These are phyloP conservation scores for Candida nonsorbophila DNA, from an alignment of 805 yeast genomes.

Conservation along the genomic window DNA sequence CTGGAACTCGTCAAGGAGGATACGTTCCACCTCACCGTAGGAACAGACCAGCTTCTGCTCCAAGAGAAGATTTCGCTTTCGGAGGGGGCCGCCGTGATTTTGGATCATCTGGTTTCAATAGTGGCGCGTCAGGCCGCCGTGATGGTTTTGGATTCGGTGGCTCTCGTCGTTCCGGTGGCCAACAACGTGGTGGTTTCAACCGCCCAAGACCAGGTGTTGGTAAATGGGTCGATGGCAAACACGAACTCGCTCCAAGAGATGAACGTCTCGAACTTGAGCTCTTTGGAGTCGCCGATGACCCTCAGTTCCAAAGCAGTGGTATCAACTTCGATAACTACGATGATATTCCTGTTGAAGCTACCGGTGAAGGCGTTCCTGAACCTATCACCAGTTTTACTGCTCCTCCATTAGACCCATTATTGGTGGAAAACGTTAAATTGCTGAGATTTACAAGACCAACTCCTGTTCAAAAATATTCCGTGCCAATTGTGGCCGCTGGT, in stretches of 20 bases:
- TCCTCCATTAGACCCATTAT: constrained; percentile 85
- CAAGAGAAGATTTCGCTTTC: constrained; percentile 9
- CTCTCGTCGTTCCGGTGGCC: constrained; percentile 16
- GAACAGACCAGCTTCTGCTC: constrained; percentile 10
- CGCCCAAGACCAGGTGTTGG: constrained; percentile 59
- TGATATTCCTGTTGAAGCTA: constrained; percentile 97
- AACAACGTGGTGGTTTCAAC: constrained; percentile 15
- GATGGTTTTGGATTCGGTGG: constrained; percentile 16
- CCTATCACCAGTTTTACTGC: constrained; percentile 81
- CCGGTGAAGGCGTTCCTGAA: constrained; percentile 93
- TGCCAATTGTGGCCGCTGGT: constrained; percentile 83
- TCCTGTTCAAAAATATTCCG: constrained; percentile 91
- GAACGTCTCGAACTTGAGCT: constrained; percentile 69
- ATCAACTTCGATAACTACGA: constrained; percentile 98
- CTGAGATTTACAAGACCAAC: constrained; percentile 96
- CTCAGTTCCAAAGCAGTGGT: constrained; percentile 85
- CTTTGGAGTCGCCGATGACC: constrained; percentile 76
- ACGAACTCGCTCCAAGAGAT: constrained; percentile 73
- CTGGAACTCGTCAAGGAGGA: constrained; percentile 19
- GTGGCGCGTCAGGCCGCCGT: constrained; percentile 21
- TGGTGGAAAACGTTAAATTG: constrained; percentile 79
- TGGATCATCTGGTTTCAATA: constrained; percentile 7
- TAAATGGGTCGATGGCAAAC: constrained; percentile 81
- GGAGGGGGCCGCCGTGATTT: constrained; percentile 19
- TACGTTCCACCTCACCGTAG: constrained; percentile 55